A percentile compares a stretch with the other conserved stretches of the same genome.
Conservation (phyloP, 768 basidiomycete species). For the Crepidotus variabilis region DNA sequence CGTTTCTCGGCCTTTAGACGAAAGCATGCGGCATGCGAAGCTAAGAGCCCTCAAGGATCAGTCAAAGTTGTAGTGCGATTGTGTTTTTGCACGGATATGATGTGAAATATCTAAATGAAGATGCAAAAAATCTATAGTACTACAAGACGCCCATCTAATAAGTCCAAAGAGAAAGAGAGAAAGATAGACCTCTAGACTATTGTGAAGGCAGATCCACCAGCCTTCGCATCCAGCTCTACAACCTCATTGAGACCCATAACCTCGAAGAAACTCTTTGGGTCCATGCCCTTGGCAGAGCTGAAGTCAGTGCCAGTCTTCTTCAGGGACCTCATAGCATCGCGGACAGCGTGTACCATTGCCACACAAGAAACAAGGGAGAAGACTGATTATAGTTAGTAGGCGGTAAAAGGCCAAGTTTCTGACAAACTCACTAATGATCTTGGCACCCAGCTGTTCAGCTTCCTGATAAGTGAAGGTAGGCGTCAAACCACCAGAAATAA, state of each 20-base stretch:
- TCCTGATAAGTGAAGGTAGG: constrained; percentile 69
- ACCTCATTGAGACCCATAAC: constrained; percentile 66
- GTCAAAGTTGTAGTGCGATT: constrained; percentile 4
- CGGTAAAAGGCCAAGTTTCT: background rate
- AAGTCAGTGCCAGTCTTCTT: constrained; percentile 82
- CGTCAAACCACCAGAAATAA: constrained; percentile 75
- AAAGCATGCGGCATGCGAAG: constrained; percentile 5
- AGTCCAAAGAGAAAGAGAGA: background rate
- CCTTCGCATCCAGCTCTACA: constrained; percentile 47
- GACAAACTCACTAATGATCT: constrained; percentile 59
- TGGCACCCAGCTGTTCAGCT: constrained; percentile 70
- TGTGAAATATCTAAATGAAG: background rate
- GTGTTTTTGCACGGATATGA: background rate
- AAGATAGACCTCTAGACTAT: constrained; percentile 29
- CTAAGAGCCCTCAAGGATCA: background rate
- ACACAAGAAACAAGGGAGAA: constrained; percentile 78
- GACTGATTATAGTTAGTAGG: constrained; percentile 33
- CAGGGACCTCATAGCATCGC: constrained; percentile 68
- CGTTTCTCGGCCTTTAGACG: background rate
- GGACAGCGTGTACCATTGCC: constrained; percentile 71
- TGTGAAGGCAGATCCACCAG: constrained; percentile 59
- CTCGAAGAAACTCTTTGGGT: constrained; percentile 74
- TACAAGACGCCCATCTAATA: background rate
- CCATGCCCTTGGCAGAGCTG: constrained; percentile 59
- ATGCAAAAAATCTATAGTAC: background rate